These are phyloP conservation scores for Entelexis sorbosivorans DNA, from an alignment of 1,139 yeast species.

Conservation along the genomic window DNA sequence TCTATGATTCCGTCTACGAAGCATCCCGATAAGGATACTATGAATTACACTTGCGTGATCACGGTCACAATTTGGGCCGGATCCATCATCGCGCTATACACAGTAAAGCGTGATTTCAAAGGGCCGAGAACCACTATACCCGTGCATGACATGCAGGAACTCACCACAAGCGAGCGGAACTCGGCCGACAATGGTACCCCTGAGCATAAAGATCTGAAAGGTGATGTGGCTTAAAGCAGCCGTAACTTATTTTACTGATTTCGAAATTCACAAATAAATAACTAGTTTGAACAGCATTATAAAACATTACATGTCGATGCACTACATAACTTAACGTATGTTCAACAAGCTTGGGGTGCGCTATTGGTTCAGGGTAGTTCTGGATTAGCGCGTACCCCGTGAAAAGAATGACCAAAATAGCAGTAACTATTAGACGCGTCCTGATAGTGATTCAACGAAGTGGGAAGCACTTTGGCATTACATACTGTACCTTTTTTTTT, in stretches of 20 bases:
- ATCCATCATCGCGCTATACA: slow-evolving; percentile 24
- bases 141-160: neutral
- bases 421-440: too few relatives aligned
- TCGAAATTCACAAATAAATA: too few relatives aligned
- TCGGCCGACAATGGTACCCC: neutral
- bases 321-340: too few relatives aligned
- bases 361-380: too few relatives aligned
- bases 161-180: neutral
- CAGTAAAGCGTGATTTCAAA: neutral
- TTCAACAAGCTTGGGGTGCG: too few relatives aligned
- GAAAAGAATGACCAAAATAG: too few relatives aligned
- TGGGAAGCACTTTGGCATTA: too few relatives aligned
- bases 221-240: neutral
- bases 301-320: too few relatives aligned
- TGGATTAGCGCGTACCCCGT: too few relatives aligned
- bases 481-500: slow-evolving; percentile 20
- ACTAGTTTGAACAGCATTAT: too few relatives aligned
- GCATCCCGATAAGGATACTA: slow-evolving; percentile 27
- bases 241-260: too few relatives aligned
- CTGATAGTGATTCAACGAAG: too few relatives aligned
- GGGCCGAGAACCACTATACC: neutral
- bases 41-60: slow-evolving; percentile 54
- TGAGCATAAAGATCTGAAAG: neutral
- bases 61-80: slow-evolving; percentile 41
- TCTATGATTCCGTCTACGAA: slow-evolving; percentile 22